These are phyloP conservation scores for Backusella westeae DNA, from an alignment of 192 early-diverging fungal genomes.

Conservation along the genomic window DNA sequence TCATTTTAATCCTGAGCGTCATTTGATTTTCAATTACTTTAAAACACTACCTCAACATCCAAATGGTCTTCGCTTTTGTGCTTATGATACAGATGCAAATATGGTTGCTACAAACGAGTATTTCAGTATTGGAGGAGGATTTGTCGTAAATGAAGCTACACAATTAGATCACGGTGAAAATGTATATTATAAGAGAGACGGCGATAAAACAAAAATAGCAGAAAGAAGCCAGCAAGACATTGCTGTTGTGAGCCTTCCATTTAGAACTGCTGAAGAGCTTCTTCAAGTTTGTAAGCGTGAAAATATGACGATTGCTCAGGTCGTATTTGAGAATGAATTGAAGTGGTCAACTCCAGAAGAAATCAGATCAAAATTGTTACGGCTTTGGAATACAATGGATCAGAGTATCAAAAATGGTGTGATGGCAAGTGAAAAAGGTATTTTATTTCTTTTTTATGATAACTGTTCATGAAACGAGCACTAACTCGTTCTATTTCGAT, in stretches of 20 bases:
- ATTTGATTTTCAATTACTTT: slow-evolving; percentile 87
- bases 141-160: slow-evolving; percentile 91
- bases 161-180: slow-evolving; percentile 69
- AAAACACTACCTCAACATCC: slow-evolving; percentile 90
- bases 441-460: not conserved
- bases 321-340: slow-evolving; percentile 92
- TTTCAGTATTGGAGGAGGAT: slow-evolving; percentile 95
- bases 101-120: slow-evolving; percentile 94
- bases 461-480: not conserved
- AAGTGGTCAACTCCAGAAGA: slow-evolving; percentile 85
- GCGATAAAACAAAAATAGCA: slow-evolving; percentile 34
- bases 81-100: slow-evolving; percentile 76
- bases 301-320: slow-evolving; percentile 90
- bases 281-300: slow-evolving; percentile 80
- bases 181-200: slow-evolving; percentile 47
- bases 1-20: slow-evolving; percentile 78
- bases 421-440: slow-evolving; percentile 45
- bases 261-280: slow-evolving; percentile 74
- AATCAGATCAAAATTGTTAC: slow-evolving; percentile 68
- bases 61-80: slow-evolving; percentile 94
- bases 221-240: slow-evolving; percentile 66
- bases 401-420: slow-evolving; percentile 77
- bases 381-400: slow-evolving; percentile 95
- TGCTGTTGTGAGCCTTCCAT: slow-evolving; percentile 81
- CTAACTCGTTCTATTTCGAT: not conserved